Evolutionary conservation across 2,329 filamentous ascomycete species (phyloP).

Genomic region (Dendryphion nanum): DNA sequence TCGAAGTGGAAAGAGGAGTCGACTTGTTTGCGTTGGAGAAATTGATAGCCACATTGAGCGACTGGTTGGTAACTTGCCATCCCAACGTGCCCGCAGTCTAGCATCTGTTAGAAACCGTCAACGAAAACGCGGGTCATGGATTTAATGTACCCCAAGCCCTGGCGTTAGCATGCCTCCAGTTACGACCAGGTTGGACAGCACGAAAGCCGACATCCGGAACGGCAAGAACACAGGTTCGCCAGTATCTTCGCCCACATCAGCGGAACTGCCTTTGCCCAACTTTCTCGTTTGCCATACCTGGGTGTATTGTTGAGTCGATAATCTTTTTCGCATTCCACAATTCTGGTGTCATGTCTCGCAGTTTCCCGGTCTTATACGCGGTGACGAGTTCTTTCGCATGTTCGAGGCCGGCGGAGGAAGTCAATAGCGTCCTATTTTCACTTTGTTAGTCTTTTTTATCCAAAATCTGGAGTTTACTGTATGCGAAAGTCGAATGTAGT

Average conservation of each 20-base stretch:
- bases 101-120: slow-evolving; percentile 16
- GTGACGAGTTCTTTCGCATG: slow-evolving; percentile 79
- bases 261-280: neutral
- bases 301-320: slow-evolving; percentile 93
- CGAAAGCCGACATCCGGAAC: slow-evolving; percentile 96
- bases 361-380: slow-evolving; percentile 81
- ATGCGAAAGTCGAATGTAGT: slow-evolving; percentile 22
- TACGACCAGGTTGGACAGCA: slow-evolving; percentile 88
- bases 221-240: slow-evolving; percentile 89
- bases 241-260: slow-evolving; percentile 63
- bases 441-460: slow-evolving; percentile 14
- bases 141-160: slow-evolving; percentile 63
- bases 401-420: slow-evolving; percentile 74
- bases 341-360: slow-evolving; percentile 79
- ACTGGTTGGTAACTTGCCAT: slow-evolving; percentile 97
- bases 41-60: slow-evolving; percentile 97
- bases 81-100: slow-evolving; percentile 79
- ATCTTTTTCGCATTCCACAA: slow-evolving; percentile 96
- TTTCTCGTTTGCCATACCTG: slow-evolving; percentile 56
- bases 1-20: slow-evolving; percentile 75
- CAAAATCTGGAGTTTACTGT: neutral
- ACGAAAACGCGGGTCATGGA: neutral
- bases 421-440: slow-evolving; percentile 73
- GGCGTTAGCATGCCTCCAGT: slow-evolving; percentile 97
- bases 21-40: slow-evolving; percentile 98